Conservation (phyloP, 208 protist species). For the Trypanosoma melophagium region DNA sequence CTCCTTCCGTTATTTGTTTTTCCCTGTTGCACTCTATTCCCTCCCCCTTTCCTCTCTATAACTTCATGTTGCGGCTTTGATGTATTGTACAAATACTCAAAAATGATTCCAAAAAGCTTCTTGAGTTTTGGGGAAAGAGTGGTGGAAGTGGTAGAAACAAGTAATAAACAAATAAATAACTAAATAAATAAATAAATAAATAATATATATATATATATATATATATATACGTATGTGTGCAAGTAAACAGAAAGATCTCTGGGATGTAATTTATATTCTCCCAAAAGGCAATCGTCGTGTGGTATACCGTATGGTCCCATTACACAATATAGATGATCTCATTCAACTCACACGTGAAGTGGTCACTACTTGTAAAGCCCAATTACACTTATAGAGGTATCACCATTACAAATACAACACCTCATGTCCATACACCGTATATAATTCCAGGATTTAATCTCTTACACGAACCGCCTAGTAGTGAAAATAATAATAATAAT, state of each 20-base stretch:
- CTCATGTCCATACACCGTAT: neutral
- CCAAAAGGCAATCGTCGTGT: neutral
- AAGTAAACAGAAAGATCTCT: neutral
- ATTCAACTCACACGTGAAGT: slow-evolving; percentile 15
- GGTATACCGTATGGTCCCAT: slow-evolving; percentile 16
- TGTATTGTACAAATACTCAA: no score
- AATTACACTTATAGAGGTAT: no score
- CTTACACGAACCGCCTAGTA: slow-evolving; percentile 4
- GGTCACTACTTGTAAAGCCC: neutral
- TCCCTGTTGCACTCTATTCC: neutral
- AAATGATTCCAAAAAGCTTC: no score
- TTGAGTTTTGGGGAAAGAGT: no score
- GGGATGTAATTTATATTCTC: slow-evolving; percentile 24
- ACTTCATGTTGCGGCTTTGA: no score
- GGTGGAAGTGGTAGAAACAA: neutral
- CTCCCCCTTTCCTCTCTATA: neutral
- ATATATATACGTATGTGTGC: slow-evolving; percentile 3
- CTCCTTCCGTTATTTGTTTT: neutral
- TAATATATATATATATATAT: slow-evolving; percentile 18
- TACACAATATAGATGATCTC: slow-evolving; percentile 12
- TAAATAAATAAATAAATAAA: neutral
- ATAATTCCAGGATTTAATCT: slow-evolving; percentile 20
- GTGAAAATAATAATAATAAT: no score
- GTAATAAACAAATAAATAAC: slow-evolving; percentile 4
- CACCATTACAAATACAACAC: no score